Base-by-base conservation (phyloP, 169 alveolate species). In the Plasmodium falciparum region DNA sequence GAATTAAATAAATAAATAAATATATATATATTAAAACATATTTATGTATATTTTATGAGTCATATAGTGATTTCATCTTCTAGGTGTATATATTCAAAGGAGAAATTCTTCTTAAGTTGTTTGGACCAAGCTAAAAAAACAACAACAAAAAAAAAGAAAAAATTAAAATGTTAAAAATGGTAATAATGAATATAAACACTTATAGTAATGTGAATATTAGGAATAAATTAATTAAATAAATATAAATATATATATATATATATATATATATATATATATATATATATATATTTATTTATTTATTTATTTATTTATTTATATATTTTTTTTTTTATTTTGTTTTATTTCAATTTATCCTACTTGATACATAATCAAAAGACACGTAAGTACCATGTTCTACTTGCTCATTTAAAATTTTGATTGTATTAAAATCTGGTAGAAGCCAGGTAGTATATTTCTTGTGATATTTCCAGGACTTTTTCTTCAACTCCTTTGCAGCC, bases 401-500 rank as follows among this genome's bases (percentile, higher is more conserved):
- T 88, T 88, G 71, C 33, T 62, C 83, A 67, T 52, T 88, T 63
- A 61, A 20, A 63, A 72, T 15, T 20, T 71, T 52, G 17, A 71
- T 59, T 33, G 61, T 70, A 39, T 66, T 65, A 29, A 73, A 89
- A 20, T 88, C 39, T 54, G 95, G 92, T 73, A 88, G 65, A 70
- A 90, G 88, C 95, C 95, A 93, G n/a, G 92, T 49, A 54, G 61
- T 62, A 52, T 90, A 90, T 50, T 91, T 86, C 47, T 69, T 83
- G 88, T 93, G 95, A 63, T 73, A 90, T 29, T 94, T 88, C 95
- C 95, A 93, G 12, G 93, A 80, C 62, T 88, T 58, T 20, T 83
- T 73, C 52, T 66, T 72, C 56, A 93, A 67, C 69, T 93, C 95
- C 54, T 62, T 74, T 43, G 93, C 92, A 2, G 95, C 95, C 63